Base-by-base conservation (phyloP, 2,329 filamentous ascomycete genomes). In the Aspergillus aculeatinus region DNA sequence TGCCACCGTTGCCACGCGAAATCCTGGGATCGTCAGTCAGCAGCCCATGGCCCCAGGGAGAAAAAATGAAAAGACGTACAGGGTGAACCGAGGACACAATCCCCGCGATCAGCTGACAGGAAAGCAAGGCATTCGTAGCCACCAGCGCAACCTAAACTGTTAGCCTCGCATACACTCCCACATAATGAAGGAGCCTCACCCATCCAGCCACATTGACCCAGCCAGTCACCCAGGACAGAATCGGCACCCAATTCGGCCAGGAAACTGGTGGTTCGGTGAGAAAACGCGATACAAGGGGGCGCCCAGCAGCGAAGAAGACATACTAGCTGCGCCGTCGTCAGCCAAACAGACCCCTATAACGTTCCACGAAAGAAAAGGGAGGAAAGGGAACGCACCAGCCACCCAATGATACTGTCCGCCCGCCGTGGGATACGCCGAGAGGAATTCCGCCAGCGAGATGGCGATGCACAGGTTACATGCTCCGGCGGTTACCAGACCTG, bases 381-480 rank as follows among this genome's bases (percentile, higher is more conserved):
- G 21, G 19, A 1, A n/a, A 16, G 19, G 42, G 16, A 48, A 70
- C 69, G 63, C 69, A 71, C 76, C 79, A 54, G 88, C 87, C 2
- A 87, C 88, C 88, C 88, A 91, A 71, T 91, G 87, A 68, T 91
- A 90, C 69, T 88, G 83, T 6, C 84, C 86, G 60, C 83, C 83
- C 1, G 83, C 83, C 72, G 78, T 85, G 19, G 77, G 82, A 71
- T 86, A 89, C 0, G 86, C 85, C 0, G 86, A 87, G 2, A 89
- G 77, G 67, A 89, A 91, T 70, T 91, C 89, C 35, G 88, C 88
- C 44, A 91, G 78, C 4, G 86, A 89, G 7, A 85, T 83, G 3
- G 89, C 87, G 23, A 91, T 80, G 64, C 86, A 89, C 12, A 91
- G 69, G 67, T 91, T 91, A 77, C 88, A 90, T 51, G 90, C 66